A percentile compares a stretch with the other conserved stretches of the same genome.
Evolutionary conservation across 495 filamentous ascomycete species (phyloP).

Genomic region (Chlorociboria aeruginascens): DNA sequence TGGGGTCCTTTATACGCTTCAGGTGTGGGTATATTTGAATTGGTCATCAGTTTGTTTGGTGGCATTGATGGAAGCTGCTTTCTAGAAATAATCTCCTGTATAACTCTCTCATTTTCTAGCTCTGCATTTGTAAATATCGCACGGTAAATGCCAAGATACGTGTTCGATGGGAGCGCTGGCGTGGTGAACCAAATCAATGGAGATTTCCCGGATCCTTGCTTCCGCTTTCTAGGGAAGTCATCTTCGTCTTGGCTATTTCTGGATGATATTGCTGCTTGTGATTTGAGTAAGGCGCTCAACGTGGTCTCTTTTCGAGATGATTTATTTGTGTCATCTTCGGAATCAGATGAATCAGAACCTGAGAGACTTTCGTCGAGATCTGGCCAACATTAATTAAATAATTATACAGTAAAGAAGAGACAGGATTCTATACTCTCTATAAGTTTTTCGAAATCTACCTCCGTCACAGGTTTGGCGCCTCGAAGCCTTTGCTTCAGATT

Average conservation of each 20-base stretch:
- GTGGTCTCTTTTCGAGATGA: slow-evolving; percentile 42
- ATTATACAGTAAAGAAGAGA: background rate
- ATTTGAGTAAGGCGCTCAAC: slow-evolving; percentile 63
- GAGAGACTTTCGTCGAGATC: slow-evolving; percentile 86
- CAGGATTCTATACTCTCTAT: slow-evolving; percentile 36
- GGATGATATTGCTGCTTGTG: slow-evolving; percentile 60
- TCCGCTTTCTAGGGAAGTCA: slow-evolving; percentile 24
- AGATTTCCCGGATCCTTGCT: slow-evolving; percentile 48
- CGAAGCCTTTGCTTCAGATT: slow-evolving; percentile 84
- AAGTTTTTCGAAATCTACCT: slow-evolving; percentile 72
- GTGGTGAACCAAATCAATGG: slow-evolving; percentile 82
- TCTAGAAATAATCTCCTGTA: slow-evolving; percentile 53
- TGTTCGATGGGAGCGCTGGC: slow-evolving; percentile 59
- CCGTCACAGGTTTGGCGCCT: slow-evolving; percentile 53
- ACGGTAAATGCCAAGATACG: slow-evolving; percentile 73
- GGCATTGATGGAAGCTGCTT: slow-evolving; percentile 65
- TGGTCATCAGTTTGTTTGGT: slow-evolving; percentile 26
- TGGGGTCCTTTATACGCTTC: slow-evolving; percentile 53
- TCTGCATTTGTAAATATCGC: slow-evolving; percentile 67
- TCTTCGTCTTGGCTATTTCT: slow-evolving; percentile 38
- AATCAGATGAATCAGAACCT: slow-evolving; percentile 51
- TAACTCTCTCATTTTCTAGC: slow-evolving; percentile 45
- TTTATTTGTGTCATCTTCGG: slow-evolving; percentile 35
- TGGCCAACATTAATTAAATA: background rate
- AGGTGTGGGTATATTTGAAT: slow-evolving; percentile 30